These are phyloP conservation scores for Baudoinia panamericana DNA, from an alignment of 495 filamentous ascomycete genomes.

Conservation along the genomic window DNA sequence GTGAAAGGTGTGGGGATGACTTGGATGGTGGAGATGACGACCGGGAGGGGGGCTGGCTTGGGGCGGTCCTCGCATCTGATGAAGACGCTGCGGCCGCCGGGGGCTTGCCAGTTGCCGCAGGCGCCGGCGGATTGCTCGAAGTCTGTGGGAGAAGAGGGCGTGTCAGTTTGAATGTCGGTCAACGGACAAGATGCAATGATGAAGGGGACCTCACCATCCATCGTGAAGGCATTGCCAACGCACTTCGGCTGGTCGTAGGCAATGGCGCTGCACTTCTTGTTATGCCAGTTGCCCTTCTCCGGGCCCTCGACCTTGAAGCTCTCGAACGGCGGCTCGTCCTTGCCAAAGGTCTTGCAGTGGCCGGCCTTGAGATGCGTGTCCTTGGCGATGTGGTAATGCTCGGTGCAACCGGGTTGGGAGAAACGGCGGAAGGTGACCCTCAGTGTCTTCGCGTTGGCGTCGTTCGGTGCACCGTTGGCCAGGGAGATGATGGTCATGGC, in stretches of 20 bases:
- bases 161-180: no score
- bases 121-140: neutral
- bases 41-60: neutral
- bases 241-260: constrained; percentile 6
- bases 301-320: no score
- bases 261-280: neutral
- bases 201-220: neutral
- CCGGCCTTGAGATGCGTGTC: constrained; percentile 4
- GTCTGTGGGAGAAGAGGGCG: no score
- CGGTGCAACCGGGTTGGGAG: constrained; percentile 3
- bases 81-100: neutral
- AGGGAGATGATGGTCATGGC: constrained; percentile 1
- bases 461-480: neutral
- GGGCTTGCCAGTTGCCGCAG: neutral
- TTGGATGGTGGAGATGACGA: neutral
- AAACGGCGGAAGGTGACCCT: constrained; percentile 10
- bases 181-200: neutral
- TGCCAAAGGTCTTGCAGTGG: constrained; percentile 10
- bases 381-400: constrained; percentile 6
- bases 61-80: neutral
- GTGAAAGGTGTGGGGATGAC: no score
- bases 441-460: neutral
- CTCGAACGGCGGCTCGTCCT: constrained; percentile 7
- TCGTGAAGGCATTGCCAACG: neutral
- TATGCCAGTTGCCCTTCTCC: neutral